These are phyloP conservation scores for Paramecium tetraurelia DNA, from an alignment of 73 alveolate species.

Conservation along the genomic window DNA sequence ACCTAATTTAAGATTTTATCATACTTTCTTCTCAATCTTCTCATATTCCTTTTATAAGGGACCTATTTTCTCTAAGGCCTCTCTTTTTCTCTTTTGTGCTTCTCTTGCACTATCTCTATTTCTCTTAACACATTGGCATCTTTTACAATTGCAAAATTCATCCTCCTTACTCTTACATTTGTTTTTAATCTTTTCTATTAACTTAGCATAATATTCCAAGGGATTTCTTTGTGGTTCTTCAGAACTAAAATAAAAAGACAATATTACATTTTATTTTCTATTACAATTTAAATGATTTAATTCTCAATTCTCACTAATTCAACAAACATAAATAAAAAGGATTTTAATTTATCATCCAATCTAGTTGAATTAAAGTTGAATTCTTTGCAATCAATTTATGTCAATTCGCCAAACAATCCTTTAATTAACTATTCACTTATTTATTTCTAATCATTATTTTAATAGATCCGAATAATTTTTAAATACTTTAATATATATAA, in stretches of 20 bases:
- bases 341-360: neutral
- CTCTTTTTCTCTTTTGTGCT: neutral
- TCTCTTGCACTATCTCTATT: slow-evolving; percentile 48
- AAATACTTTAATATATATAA: neutral
- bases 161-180: slow-evolving; percentile 19
- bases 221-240: neutral
- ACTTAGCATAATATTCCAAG: neutral
- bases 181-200: neutral
- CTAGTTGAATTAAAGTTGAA: neutral
- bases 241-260: neutral
- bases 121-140: slow-evolving; percentile 22
- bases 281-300: neutral
- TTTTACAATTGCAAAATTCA: slow-evolving; percentile 36
- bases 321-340: neutral
- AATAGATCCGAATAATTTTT: neutral
- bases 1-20: neutral
- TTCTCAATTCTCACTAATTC: slow-evolving; percentile 7
- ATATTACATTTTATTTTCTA: neutral
- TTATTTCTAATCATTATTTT: neutral
- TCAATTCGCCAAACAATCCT: neutral
- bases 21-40: neutral
- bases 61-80: slow-evolving; percentile 8
- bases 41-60: slow-evolving; percentile 15
- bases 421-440: neutral
- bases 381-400: neutral